A percentile compares a stretch with the other conserved stretches of the same genome.
Evolutionary conservation across 371 early-diverging fungal genomes (phyloP).

Genomic region (Apophysomyces trapeziformis): DNA sequence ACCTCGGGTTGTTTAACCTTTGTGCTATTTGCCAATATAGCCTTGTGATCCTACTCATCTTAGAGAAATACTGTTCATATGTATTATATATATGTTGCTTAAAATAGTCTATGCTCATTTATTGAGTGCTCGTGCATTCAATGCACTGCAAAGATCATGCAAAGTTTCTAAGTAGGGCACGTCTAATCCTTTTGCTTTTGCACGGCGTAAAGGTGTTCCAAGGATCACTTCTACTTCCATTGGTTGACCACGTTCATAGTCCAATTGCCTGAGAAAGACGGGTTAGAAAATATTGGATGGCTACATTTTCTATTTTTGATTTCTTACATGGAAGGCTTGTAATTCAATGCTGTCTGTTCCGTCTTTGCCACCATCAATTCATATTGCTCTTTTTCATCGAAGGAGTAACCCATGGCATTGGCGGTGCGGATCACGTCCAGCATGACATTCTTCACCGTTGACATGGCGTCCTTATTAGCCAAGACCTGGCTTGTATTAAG

Average conservation of each 20-base stretch:
- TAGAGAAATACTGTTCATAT: not conserved
- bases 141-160: slow-evolving; percentile 36
- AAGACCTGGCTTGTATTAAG: slow-evolving; percentile 68
- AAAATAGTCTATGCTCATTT: not conserved
- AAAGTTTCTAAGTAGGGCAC: slow-evolving; percentile 54
- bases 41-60: not conserved
- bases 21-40: not conserved
- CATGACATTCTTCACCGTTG: slow-evolving; percentile 60
- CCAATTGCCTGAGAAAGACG: slow-evolving; percentile 33
- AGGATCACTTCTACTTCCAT: slow-evolving; percentile 73
- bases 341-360: slow-evolving; percentile 47
- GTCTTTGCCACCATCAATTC: slow-evolving; percentile 54
- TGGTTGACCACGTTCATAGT: slow-evolving; percentile 62
- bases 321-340: slow-evolving; percentile 67
- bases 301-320: not conserved
- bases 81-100: no score
- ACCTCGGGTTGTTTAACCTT: not conserved
- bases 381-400: slow-evolving; percentile 47
- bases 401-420: slow-evolving; percentile 55
- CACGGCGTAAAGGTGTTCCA: slow-evolving; percentile 62
- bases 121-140: slow-evolving; percentile 13
- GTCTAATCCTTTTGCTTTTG: slow-evolving; percentile 47
- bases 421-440: slow-evolving; percentile 63
- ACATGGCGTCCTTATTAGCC: slow-evolving; percentile 51
- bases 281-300: not conserved